Evolutionary conservation across 352 stramenopile genomes (phyloP), one percentile per base, ranked within the genome.

Genomic region (Phytophthora foliorum): DNA sequence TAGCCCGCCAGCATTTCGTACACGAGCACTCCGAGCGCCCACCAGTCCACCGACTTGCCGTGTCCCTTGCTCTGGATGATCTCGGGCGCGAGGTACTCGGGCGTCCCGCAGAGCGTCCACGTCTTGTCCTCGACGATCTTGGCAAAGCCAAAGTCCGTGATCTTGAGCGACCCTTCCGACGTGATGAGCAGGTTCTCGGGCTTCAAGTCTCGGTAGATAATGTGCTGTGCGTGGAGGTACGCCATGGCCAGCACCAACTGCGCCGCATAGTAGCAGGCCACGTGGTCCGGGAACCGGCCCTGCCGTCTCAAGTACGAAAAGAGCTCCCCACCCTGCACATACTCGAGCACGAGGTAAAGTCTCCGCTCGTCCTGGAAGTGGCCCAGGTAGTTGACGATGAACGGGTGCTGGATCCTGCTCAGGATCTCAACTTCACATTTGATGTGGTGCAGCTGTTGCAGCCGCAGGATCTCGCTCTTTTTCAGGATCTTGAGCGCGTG

Each of bases 131-230:
- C 75, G 22, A 97, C 81, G 51, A 97, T 92, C 72, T 98, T 98
- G 21, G 94, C 94, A 74, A 98, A 98, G 6, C 94, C 93, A 75
- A 98, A 98, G 57, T 98, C 94, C 1, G 87, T 93, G 62, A 98
- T 88, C 69, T 98, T 98, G 44, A 98, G 86, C n/a, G 91, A 88
- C 8, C 95, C 95, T 24, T 93, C 81, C 7, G 80, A 69, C 41
- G 90, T 96, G 67, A 98, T 97, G 29, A 98, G 82, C 29, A 98
- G 67, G 68, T 98, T 98, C 80, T 98, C 94, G 10, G 93, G 93
- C 75, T 98, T 98, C 21, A 98, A 74, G 52, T 98, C 93, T 42
- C 94, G 80, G 66, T 98, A 98, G 65, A 97, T 94, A 66, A 98
- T 97, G 63, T 97, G 82, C 48, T 97, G 80, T n/a, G 74, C 80